These are phyloP conservation scores for Nothophaeocryptopus gaeumannii DNA, from an alignment of 2,329 filamentous ascomycete genomes.

Conservation along the genomic window DNA sequence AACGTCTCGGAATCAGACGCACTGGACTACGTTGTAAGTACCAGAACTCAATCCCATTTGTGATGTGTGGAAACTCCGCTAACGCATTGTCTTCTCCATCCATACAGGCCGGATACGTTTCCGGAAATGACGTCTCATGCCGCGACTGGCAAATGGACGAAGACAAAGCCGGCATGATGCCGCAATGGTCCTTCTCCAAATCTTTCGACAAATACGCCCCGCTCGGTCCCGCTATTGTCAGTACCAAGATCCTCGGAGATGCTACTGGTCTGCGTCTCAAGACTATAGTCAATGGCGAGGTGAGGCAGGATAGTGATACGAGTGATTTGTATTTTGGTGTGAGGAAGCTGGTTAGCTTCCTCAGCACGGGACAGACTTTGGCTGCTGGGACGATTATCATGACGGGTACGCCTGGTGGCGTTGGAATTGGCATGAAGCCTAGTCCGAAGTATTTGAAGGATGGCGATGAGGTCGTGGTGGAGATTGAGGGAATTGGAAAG, in stretches of 20 bases:
- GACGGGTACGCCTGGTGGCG: conserved; percentile 49
- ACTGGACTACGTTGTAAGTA: no score
- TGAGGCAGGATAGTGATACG: conserved; percentile 44
- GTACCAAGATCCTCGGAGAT: conserved; percentile 42
- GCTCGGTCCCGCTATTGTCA: conserved; percentile 51
- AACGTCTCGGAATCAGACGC: conserved; percentile 59
- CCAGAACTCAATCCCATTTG: no score
- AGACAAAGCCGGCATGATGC: conserved; percentile 48
- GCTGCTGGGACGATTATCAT: conserved; percentile 50
- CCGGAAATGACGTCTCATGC: conserved; percentile 78
- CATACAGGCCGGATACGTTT: conserved; percentile 61
- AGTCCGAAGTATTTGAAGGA: conserved; percentile 31
- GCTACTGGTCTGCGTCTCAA: conserved; percentile 44
- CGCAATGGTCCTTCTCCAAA: conserved; percentile 60
- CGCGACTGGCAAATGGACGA: conserved; percentile 58
- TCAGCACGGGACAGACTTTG: conserved; percentile 41
- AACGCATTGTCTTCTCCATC: no score
- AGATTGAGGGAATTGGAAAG: conserved; percentile 35
- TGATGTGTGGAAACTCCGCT: no score
- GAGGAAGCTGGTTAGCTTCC: conserved; percentile 34
- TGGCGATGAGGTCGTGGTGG: conserved; percentile 36
- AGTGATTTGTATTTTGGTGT: conserved; percentile 49
- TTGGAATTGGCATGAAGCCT: conserved; percentile 34
- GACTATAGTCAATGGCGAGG: conserved; percentile 51
- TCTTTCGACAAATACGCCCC: conserved; percentile 59